phyloP scores from a whole-genome alignment of 2,329 filamentous ascomycete species.

The Stromatinia cepivora region DNA sequence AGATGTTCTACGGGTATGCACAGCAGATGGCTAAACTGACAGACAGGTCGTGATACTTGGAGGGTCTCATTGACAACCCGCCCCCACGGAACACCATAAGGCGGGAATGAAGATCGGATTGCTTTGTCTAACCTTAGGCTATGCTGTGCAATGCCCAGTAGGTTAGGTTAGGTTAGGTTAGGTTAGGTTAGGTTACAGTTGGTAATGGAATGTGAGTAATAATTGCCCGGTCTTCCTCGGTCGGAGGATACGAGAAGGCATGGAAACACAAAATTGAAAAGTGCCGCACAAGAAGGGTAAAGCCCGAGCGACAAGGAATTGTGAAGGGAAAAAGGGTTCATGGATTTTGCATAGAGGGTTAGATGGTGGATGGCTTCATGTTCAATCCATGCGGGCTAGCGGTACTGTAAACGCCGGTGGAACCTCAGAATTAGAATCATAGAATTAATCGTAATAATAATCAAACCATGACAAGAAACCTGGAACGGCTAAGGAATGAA shows the following conservation, averaged over 20 bases:
- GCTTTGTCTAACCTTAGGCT: constrained; percentile 14
- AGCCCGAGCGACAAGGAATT: not conserved
- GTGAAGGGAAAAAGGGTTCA: not conserved
- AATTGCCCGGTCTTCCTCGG: constrained; percentile 16
- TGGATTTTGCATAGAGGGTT: not conserved
- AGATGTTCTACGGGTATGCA: constrained; percentile 13
- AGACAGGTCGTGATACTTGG: constrained; percentile 12
- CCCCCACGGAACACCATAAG: not conserved
- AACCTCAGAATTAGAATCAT: not conserved
- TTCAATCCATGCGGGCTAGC: constrained; percentile 6
- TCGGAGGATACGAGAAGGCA: constrained; percentile 14
- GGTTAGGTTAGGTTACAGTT: not conserved
- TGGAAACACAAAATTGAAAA: not conserved
- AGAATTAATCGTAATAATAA: not conserved
- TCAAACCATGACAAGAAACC: not conserved
- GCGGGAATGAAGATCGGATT: constrained; percentile 5
- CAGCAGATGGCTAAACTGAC: constrained; percentile 4
- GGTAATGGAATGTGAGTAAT: constrained; percentile 6
- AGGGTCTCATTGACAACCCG: constrained; percentile 3
- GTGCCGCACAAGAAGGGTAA: constrained; percentile 17
- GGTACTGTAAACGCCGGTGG: constrained; percentile 8
- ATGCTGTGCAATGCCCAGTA: not conserved
- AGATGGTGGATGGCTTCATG: not conserved
- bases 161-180: not conserved
- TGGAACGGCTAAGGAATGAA: not conserved